Conservation (phyloP, 306 rosid species). For the Dalbergia cultrata region DNA sequence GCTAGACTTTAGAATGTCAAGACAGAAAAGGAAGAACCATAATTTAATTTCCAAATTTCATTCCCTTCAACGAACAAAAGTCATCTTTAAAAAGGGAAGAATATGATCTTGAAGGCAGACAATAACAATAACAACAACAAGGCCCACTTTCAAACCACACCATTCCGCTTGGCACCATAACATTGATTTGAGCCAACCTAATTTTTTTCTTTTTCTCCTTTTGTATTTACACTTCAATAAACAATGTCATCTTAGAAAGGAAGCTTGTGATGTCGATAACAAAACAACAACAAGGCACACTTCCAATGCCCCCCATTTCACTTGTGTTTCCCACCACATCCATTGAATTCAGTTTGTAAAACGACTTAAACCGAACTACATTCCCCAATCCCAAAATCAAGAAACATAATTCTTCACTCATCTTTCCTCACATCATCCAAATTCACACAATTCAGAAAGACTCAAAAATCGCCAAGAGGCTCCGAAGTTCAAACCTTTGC, state of each 20-base stretch:
- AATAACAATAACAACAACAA: not conserved
- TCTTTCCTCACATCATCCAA: not conserved
- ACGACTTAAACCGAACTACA: not conserved
- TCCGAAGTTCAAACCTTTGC: conserved; percentile 54
- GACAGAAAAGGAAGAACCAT: conserved; percentile 11
- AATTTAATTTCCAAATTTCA: not conserved
- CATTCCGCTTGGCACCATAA: not conserved
- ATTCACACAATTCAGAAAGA: not conserved
- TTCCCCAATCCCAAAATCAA: not conserved
- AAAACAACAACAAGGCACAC: not conserved
- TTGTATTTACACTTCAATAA: not conserved
- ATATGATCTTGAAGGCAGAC: not conserved
- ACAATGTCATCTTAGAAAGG: not conserved
- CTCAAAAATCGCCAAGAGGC: not conserved
- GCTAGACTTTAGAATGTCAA: not conserved
- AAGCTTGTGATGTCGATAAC: not conserved
- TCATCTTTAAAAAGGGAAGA: not conserved
- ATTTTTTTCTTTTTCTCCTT: too few relatives aligned
- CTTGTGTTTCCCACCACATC: not conserved
- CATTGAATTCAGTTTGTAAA: not conserved
- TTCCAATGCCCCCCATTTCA: not conserved
- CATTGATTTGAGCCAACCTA: not conserved
- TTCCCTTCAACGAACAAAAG: not conserved
- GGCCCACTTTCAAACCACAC: not conserved
- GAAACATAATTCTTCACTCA: not conserved